These are phyloP conservation scores for Ceratobasidium sp. DNA, from an alignment of 1,284 basidiomycete genomes.

Conservation along the genomic window DNA sequence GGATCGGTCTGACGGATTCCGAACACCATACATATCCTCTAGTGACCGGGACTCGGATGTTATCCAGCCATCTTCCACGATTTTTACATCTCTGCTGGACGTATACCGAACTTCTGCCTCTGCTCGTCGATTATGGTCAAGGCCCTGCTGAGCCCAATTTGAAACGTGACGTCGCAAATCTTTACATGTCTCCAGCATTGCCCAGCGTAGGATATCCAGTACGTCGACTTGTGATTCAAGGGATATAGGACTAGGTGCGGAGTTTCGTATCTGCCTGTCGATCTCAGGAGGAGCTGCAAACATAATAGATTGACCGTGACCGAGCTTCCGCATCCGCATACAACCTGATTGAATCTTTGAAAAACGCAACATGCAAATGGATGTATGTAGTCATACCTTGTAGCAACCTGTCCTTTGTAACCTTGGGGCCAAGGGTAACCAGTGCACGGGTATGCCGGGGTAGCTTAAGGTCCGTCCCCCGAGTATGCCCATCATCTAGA, in stretches of 20 bases:
- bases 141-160: slow-evolving; percentile 52
- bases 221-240: not conserved
- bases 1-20: not conserved
- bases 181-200: slow-evolving; percentile 32
- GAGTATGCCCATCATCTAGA: slow-evolving; percentile 64
- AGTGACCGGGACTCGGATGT: slow-evolving; percentile 53
- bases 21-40: slow-evolving; percentile 51
- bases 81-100: not conserved
- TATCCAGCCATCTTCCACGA: slow-evolving; percentile 49
- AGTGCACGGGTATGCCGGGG: slow-evolving; percentile 55
- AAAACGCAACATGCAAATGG: slow-evolving; percentile 45
- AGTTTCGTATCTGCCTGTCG: slow-evolving; percentile 52
- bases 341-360: slow-evolving; percentile 48
- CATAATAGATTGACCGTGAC: slow-evolving; percentile 57
- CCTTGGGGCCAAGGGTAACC: slow-evolving; percentile 60
- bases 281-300: slow-evolving; percentile 61
- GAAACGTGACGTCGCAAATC: slow-evolving; percentile 18
- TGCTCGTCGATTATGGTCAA: slow-evolving; percentile 52
- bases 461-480: slow-evolving; percentile 63
- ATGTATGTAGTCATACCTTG: slow-evolving; percentile 53
- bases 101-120: slow-evolving; percentile 40
- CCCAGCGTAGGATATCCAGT: slow-evolving; percentile 32
- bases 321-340: slow-evolving; percentile 62
- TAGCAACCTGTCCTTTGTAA: slow-evolving; percentile 62
- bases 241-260: not conserved